Conservation (phyloP, 1,284 basidiomycete species). For the Irpex lacteus region DNA sequence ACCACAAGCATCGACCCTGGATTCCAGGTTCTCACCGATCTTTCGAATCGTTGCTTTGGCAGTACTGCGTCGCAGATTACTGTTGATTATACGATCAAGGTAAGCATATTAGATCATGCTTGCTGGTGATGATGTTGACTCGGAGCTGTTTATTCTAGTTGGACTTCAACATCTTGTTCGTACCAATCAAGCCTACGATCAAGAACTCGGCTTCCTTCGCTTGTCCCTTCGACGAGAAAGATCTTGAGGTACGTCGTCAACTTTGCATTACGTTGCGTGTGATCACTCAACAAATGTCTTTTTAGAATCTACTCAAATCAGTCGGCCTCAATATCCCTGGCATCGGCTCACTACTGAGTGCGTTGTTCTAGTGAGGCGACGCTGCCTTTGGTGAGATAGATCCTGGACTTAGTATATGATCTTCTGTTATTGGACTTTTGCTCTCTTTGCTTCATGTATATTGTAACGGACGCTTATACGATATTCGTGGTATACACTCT, state of each 20-base stretch:
- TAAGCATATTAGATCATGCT: slow-evolving; percentile 25
- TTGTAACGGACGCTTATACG: no score
- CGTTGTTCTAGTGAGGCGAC: slow-evolving; percentile 3
- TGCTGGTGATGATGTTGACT: slow-evolving; percentile 16
- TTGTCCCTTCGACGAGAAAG: slow-evolving; percentile 54
- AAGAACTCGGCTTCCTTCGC: slow-evolving; percentile 62
- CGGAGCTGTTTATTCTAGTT: slow-evolving; percentile 40
- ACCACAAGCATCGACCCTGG: slow-evolving; percentile 58
- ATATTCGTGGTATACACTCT: no score
- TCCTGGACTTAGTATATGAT: not conserved
- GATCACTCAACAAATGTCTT: not conserved
- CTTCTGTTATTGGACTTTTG: not conserved
- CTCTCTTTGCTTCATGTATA: not conserved
- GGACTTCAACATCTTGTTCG: slow-evolving; percentile 58
- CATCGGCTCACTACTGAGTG: not conserved
- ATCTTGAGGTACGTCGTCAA: slow-evolving; percentile 33
- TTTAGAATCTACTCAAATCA: slow-evolving; percentile 13
- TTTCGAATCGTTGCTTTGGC: slow-evolving; percentile 69
- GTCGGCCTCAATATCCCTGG: slow-evolving; percentile 9
- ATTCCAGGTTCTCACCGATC: slow-evolving; percentile 58
- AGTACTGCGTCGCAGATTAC: slow-evolving; percentile 47
- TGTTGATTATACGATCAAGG: slow-evolving; percentile 71
- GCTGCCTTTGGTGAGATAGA: not conserved
- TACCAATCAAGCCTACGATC: slow-evolving; percentile 70
- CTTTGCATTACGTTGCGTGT: not conserved